phyloP scores from a whole-genome alignment of 2,329 filamentous ascomycete species.

The Penicillium paneum region DNA sequence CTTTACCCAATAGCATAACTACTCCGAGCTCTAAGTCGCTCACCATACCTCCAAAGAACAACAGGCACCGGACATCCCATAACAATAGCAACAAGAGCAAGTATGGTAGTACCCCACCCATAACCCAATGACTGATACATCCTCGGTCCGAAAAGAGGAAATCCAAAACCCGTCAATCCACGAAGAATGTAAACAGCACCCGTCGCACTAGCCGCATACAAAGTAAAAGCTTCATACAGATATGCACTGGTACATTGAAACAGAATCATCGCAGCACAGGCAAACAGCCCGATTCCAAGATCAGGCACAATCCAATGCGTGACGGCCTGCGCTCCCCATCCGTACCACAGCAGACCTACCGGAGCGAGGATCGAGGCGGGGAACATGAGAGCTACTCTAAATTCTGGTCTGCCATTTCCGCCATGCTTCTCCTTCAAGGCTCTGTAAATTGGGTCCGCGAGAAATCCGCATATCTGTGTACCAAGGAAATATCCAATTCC shows the following conservation, averaged over 20 bases:
- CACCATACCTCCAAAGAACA: constrained; percentile 46
- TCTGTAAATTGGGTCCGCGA: not conserved
- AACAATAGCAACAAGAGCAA: constrained; percentile 41
- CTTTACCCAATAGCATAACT: not conserved
- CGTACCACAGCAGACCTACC: constrained; percentile 51
- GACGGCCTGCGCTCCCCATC: constrained; percentile 47
- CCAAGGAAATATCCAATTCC: constrained; percentile 57
- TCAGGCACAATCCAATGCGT: constrained; percentile 51
- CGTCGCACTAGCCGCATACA: constrained; percentile 48
- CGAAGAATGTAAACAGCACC: constrained; percentile 48
- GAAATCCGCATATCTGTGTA: constrained; percentile 34
- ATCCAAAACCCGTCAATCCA: constrained; percentile 49
- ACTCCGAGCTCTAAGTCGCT: not conserved
- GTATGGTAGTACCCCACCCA: constrained; percentile 44
- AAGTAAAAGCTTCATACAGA: constrained; percentile 40
- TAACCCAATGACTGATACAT: constrained; percentile 37
- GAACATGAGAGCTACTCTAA: constrained; percentile 56
- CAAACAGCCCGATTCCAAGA: constrained; percentile 47
- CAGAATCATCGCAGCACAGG: constrained; percentile 38
- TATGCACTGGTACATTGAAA: constrained; percentile 38
- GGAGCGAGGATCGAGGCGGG: constrained; percentile 50
- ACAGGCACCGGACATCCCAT: constrained; percentile 40
- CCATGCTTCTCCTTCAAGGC: not conserved
- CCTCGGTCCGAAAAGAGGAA: constrained; percentile 49
- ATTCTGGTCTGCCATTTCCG: constrained; percentile 47